Base-by-base conservation (phyloP, 345 rosid species). In the Ceriops decandra region DNA sequence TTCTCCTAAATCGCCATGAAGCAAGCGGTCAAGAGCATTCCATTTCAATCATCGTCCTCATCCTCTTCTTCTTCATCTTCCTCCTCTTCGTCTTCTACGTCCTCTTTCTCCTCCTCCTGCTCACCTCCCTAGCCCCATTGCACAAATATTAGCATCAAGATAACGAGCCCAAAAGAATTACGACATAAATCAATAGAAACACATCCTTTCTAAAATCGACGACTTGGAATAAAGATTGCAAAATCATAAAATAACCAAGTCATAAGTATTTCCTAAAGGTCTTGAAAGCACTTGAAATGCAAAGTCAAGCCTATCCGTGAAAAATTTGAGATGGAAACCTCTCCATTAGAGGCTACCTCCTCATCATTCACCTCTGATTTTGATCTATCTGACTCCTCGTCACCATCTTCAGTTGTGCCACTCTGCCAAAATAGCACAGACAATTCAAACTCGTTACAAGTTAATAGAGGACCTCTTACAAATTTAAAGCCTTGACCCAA, bases 11-110 rank as follows among this genome's bases (percentile, higher is more conserved):
- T 54, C 28, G 49, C 33, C 53, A 30, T 66, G 11, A 1, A 6
- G 49, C 15, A 42, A 5, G 15, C 16, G 65, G 74, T 47, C 69
- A 77, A 62, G 10, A 78, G 42, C 70, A 17, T 24, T 52, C 33
- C 10, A 20, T 26, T 52, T 62, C 52, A 62, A 8, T 70, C 62
- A 27, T 52, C 68, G 1, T 53, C 73, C 0, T 62, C 73, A 0
- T 36, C 62, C 0, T 70, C 73, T 0, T 61, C 67, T 0, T 75
- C 85, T 0, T 70, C 85, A 0, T 66, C 84, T 0, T 72, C 87
- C 5, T 75, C 84, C 38, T 69, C 82, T 21, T 72, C 88, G 35
- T 63, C 80, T 71, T 77, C 85, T 58, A 83, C 85, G 20, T 68
- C 62, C n/a, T 28, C 73, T 63, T 67, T 72, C 84, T 51, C 27